A percentile compares a stretch with the other conserved stretches of the same genome.
phyloP scores from a whole-genome alignment of 2,329 filamentous ascomycete genomes.

The Microsporum ferrugineum region DNA sequence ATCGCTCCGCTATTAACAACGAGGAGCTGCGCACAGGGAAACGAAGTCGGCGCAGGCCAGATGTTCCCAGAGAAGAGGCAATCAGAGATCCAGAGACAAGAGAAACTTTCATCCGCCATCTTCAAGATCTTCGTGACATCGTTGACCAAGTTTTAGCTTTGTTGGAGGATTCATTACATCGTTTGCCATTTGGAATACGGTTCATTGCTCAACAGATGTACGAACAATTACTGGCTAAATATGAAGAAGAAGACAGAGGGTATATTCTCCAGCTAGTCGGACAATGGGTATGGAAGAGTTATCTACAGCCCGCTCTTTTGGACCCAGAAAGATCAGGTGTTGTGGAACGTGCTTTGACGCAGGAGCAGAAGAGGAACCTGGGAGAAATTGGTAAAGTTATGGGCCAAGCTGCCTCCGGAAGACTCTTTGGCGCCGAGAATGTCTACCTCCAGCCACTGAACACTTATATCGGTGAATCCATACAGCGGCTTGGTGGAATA shows the following conservation, averaged over 20 bases:
- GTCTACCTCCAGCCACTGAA: conserved; percentile 93
- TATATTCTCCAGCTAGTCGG: conserved; percentile 72
- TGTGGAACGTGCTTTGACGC: conserved; percentile 76
- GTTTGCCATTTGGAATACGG: conserved; percentile 85
- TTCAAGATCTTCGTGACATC: conserved; percentile 88
- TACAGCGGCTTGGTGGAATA: conserved; percentile 65
- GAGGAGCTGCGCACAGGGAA: conserved; percentile 87
- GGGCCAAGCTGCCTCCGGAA: conserved; percentile 74
- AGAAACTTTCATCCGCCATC: conserved; percentile 82
- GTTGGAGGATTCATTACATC: conserved; percentile 70
- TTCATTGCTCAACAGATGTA: conserved; percentile 82
- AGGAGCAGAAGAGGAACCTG: conserved; percentile 85
- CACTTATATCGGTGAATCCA: conserved; percentile 74
- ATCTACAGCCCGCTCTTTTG: conserved; percentile 79
- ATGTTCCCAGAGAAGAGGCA: conserved; percentile 83
- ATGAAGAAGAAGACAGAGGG: conserved; percentile 66
- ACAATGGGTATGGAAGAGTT: conserved; percentile 89
- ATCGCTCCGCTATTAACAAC: conserved; percentile 89
- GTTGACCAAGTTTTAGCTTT: conserved; percentile 78
- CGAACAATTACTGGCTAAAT: conserved; percentile 62
- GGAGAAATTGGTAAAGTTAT: conserved; percentile 85
- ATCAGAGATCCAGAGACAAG: conserved; percentile 91
- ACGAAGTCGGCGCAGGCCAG: conserved; percentile 66
- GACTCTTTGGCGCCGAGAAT: conserved; percentile 85
- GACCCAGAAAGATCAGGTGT: conserved; percentile 88